phyloP scores from a whole-genome alignment of 768 basidiomycete species.

The Collybia sp. region DNA sequence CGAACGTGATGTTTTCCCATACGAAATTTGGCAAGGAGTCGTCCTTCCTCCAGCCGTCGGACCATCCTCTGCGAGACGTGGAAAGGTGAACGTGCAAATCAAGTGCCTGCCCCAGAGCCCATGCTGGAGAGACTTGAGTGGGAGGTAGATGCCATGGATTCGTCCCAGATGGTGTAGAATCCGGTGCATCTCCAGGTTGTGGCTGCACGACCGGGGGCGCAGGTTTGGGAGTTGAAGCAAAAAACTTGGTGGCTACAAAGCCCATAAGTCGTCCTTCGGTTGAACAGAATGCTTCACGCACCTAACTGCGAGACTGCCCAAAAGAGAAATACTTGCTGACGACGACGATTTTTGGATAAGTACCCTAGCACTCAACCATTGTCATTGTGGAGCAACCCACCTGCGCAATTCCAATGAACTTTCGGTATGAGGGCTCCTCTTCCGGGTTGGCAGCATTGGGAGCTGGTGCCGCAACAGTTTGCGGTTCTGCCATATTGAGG shows the following conservation, averaged over 20 bases:
- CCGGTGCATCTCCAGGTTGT: background rate
- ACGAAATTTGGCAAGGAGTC: conserved; percentile 60
- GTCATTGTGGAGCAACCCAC: conserved; percentile 6
- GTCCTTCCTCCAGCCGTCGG: conserved; percentile 41
- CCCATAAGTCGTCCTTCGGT: background rate
- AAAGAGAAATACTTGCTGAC: conserved; percentile 64
- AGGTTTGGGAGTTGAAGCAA: conserved; percentile 8
- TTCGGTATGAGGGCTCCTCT: conserved; percentile 13
- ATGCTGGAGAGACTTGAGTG: conserved; percentile 46
- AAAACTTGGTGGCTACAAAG: conserved; percentile 21
- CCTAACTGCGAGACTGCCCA: conserved; percentile 66
- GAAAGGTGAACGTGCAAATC: conserved; percentile 75
- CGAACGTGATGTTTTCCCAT: conserved; percentile 77
- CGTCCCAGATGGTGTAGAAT: conserved; percentile 20
- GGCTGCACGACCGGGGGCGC: conserved; percentile 14
- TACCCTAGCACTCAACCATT: background rate
- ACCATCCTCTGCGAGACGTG: conserved; percentile 51
- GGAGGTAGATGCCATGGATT: conserved; percentile 54
- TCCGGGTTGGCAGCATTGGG: conserved; percentile 5
- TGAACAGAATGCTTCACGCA: conserved; percentile 20
- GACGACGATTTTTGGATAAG: conserved; percentile 1
- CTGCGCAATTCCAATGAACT: conserved; percentile 19
- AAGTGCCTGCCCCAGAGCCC: conserved; percentile 55
- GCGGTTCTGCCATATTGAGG: conserved; percentile 12
- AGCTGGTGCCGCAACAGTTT: conserved; percentile 10